Evolutionary conservation across 2,329 filamentous ascomycete genomes (phyloP), one percentile per base, ranked within the genome.

Genomic region (Cladosporium sp.): DNA sequence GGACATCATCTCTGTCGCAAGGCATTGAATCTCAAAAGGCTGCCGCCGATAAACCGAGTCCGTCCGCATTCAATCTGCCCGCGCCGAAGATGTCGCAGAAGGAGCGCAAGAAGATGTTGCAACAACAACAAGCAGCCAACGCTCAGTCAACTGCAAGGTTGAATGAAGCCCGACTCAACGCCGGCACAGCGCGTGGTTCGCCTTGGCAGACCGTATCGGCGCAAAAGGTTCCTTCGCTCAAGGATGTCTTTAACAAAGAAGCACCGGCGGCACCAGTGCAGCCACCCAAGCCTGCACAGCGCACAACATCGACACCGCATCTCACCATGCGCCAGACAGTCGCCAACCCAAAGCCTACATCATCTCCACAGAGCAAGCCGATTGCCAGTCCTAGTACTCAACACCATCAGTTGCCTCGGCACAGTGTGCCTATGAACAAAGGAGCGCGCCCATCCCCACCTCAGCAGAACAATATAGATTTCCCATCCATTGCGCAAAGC

Each of bases 71-170:
- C 57, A 65, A 66, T 67, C 65, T 68, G 60, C 75, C 66, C 24
- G 71, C 76, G 36, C 73, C 76, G 0, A 96, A 90, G 70, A 74
- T 96, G 64, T 96, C 92, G 0, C 94, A 97, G 66, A 96, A 94
- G 68, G 92, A 97, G 71, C 86, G 91, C 20, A 97, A 96, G 75
- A 89, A 84, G 68, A 84, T 91, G 62, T 84, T 91, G 65, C 87
- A 91, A 66, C 80, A 84, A 60, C 84, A 89, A 66, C 58, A 68
- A 62, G 50, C 70, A 70, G 53, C 64, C 70, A 51, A 63, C 71
- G 56, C 68, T 20, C 58, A 63, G 34, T 25, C 54, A 9, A 64
- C 62, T 48, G 47, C 62, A 5, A 42, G 61, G 9, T 76, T 56
- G 42, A 52, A 54, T 4, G 35, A 52, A 20, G 20, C 19, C 13